Percentiles rank a stretch among this genome's conserved stretches.
These are phyloP conservation scores for Ogataea degrootiae DNA, from an alignment of 805 yeast species.

Conservation along the genomic window DNA sequence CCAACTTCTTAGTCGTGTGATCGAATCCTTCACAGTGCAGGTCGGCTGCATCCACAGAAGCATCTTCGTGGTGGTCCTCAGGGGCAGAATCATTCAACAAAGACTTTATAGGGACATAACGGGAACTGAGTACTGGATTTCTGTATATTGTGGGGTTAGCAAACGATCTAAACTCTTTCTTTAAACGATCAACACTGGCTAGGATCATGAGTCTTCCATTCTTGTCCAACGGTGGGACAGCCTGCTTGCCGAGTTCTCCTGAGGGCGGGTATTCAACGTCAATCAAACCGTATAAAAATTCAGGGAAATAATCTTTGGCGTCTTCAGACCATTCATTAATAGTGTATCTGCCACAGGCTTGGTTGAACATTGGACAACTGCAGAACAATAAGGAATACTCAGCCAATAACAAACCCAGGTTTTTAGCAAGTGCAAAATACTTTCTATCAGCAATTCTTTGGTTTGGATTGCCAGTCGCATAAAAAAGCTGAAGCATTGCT, in stretches of 20 bases:
- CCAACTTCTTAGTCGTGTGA: slow-evolving; percentile 4
- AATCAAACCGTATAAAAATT: slow-evolving; percentile 18
- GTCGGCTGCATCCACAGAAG: not conserved
- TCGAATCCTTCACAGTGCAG: not conserved
- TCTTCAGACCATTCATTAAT: slow-evolving; percentile 16
- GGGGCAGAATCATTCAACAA: slow-evolving; percentile 1
- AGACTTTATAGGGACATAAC: slow-evolving; percentile 16
- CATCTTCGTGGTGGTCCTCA: not conserved
- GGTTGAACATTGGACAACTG: slow-evolving; percentile 10
- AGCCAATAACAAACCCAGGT: slow-evolving; percentile 15
- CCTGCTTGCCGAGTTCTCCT: slow-evolving; percentile 2
- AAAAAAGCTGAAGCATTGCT: slow-evolving; percentile 18
- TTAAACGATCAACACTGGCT: slow-evolving; percentile 14
- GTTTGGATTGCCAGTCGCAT: slow-evolving; percentile 17
- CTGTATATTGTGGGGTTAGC: slow-evolving; percentile 7
- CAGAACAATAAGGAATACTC: slow-evolving; percentile 11
- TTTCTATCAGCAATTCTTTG: slow-evolving; percentile 12
- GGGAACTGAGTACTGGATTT: slow-evolving; percentile 3
- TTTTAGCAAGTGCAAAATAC: slow-evolving; percentile 18
- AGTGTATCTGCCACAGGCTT: slow-evolving; percentile 20
- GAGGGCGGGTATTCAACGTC: slow-evolving; percentile 11
- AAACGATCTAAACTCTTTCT: slow-evolving; percentile 20
- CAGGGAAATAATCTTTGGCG: slow-evolving; percentile 18
- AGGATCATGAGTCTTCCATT: slow-evolving; percentile 5
- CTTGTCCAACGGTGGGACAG: slow-evolving; percentile 6